A percentile compares a stretch with the other conserved stretches of the same genome.
phyloP scores from a whole-genome alignment of 1,284 basidiomycete species.

The Trichosporon faecale region DNA sequence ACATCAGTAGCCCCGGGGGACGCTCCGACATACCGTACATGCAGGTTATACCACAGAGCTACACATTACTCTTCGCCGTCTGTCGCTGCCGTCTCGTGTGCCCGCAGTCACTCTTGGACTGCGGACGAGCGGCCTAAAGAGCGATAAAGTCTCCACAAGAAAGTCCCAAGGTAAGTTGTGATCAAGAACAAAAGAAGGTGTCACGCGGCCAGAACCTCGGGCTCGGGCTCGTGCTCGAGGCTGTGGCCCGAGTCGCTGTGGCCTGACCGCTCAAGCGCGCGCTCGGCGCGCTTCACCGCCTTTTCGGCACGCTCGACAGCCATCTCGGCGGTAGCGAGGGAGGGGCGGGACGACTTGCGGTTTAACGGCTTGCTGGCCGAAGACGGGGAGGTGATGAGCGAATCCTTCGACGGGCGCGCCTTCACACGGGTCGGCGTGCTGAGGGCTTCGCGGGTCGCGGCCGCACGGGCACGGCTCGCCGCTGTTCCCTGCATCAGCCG shows the following conservation, averaged over 20 bases:
- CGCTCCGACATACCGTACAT: conserved; percentile 6
- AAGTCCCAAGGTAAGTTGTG: neutral
- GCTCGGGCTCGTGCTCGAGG: neutral
- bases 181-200: neutral
- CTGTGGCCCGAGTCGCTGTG: neutral
- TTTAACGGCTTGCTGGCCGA: neutral
- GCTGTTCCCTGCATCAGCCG: conserved; percentile 25
- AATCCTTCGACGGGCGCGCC: neutral
- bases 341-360: neutral
- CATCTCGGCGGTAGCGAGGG: neutral
- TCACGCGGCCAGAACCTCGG: neutral
- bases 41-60: neutral
- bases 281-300: neutral
- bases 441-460: conserved; percentile 3
- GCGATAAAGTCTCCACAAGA: neutral
- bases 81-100: neutral
- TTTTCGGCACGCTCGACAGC: neutral
- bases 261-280: neutral
- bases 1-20: neutral
- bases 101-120: too few species aligned
- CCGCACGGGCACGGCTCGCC: conserved; percentile 21
- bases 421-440: neutral
- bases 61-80: neutral
- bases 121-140: neutral
- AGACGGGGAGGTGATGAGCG: neutral